These are phyloP conservation scores for Durotheca rogersii DNA, from an alignment of 495 filamentous ascomycete species.

Conservation along the genomic window DNA sequence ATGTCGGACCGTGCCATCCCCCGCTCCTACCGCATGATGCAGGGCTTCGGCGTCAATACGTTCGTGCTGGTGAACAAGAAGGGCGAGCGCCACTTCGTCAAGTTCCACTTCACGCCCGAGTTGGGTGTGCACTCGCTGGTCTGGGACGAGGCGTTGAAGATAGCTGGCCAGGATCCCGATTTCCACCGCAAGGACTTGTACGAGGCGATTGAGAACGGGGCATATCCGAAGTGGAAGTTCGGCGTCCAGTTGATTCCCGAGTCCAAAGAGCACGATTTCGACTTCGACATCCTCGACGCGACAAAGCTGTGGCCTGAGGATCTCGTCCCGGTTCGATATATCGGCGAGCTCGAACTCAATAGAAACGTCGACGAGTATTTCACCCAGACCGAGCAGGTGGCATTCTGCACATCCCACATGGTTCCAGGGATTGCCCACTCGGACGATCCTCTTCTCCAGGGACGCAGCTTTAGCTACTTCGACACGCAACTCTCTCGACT, in stretches of 20 bases:
- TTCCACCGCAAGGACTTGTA: slow-evolving; percentile 84
- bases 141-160: slow-evolving; percentile 86
- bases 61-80: slow-evolving; percentile 70
- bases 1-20: slow-evolving; percentile 81
- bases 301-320: slow-evolving; percentile 93
- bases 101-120: slow-evolving; percentile 77
- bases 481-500: slow-evolving; percentile 84
- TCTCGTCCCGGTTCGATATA: slow-evolving; percentile 72
- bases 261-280: slow-evolving; percentile 72
- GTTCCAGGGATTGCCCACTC: slow-evolving; percentile 88
- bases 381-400: slow-evolving; percentile 78
- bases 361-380: slow-evolving; percentile 84
- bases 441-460: slow-evolving; percentile 79
- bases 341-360: slow-evolving; percentile 82
- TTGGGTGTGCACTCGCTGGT: slow-evolving; percentile 82
- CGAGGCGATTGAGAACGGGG: slow-evolving; percentile 75
- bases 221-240: slow-evolving; percentile 80
- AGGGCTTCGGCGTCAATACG: slow-evolving; percentile 88
- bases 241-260: slow-evolving; percentile 77
- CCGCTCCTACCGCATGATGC: slow-evolving; percentile 83
- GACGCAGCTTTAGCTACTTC: slow-evolving; percentile 83
- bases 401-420: slow-evolving; percentile 84
- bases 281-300: slow-evolving; percentile 89
- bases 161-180: slow-evolving; percentile 79
- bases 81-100: slow-evolving; percentile 74